Percentiles rank a stretch among this genome's conserved stretches.
Evolutionary conservation across 2,329 filamentous ascomycete genomes (phyloP).

Genomic region (Blastomyces silverae): DNA sequence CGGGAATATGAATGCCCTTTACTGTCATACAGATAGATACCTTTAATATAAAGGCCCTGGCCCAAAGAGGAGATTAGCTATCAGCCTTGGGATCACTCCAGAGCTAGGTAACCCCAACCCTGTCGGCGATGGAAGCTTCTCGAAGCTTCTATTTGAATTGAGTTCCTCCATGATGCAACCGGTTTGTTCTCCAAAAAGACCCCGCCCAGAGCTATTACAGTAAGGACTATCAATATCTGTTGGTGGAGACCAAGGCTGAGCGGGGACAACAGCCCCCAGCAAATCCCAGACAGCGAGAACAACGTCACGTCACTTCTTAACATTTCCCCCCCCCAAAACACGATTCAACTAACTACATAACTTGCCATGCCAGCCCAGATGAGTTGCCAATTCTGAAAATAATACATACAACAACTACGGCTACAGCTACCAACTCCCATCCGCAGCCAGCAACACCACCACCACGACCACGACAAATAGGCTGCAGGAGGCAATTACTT

Average conservation of each 20-base stretch:
- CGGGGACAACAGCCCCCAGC: not conserved
- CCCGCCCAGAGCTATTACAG: not conserved
- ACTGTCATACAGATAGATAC: not conserved
- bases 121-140: constrained; percentile 30
- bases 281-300: no score
- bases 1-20: not conserved
- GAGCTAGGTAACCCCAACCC: not conserved
- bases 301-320: not conserved
- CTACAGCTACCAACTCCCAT: not conserved
- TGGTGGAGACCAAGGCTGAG: not conserved
- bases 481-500: not conserved
- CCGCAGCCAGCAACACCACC: not conserved
- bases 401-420: not conserved
- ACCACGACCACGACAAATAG: not conserved
- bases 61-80: not conserved
- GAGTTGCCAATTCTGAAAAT: no score
- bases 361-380: not conserved
- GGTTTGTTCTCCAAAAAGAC: not conserved
- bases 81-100: no score
- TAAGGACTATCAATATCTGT: not conserved
- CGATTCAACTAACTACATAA: not conserved
- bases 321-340: not conserved
- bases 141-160: constrained; percentile 30
- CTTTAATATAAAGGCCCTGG: no score
- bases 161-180: constrained; percentile 13